Conservation (phyloP, 2,329 filamentous ascomycete species). For the Hypoxylon sp. region DNA sequence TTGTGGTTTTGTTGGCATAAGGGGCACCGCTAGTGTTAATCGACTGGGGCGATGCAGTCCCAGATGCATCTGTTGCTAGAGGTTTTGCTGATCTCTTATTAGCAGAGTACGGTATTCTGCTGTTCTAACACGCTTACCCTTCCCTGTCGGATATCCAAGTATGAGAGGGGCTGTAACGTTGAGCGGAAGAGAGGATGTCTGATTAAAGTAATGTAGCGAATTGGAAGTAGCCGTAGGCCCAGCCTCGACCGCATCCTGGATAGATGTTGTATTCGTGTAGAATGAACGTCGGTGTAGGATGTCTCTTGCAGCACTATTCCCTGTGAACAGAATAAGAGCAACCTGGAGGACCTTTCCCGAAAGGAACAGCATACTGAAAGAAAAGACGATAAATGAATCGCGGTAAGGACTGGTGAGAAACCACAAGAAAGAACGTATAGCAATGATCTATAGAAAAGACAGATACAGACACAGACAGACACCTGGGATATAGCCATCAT, state of each 20-base stretch:
- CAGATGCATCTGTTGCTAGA: background rate
- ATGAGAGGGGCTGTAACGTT: too few species aligned
- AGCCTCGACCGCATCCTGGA: too few species aligned
- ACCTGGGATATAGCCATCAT: too few species aligned
- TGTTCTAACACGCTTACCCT: too few species aligned
- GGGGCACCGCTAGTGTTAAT: too few species aligned
- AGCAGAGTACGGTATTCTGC: too few species aligned
- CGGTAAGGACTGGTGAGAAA: slow-evolving; percentile 23
- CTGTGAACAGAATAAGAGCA: slow-evolving; percentile 28
- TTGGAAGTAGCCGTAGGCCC: too few species aligned
- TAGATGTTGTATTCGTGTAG: slow-evolving; percentile 6
- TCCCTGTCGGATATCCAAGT: too few species aligned
- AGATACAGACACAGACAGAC: too few species aligned
- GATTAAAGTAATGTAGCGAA: too few species aligned
- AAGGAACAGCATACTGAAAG: slow-evolving; percentile 41
- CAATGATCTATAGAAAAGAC: slow-evolving; percentile 35
- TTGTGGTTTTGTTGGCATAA: slow-evolving; percentile 31
- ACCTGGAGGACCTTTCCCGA: slow-evolving; percentile 26
- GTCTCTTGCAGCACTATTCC: slow-evolving; percentile 23
- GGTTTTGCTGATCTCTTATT: slow-evolving; percentile 1
- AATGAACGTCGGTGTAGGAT: slow-evolving; percentile 13
- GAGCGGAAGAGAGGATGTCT: too few species aligned
- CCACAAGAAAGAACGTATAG: slow-evolving; percentile 27
- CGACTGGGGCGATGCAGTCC: slow-evolving; percentile 6
- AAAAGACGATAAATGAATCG: slow-evolving; percentile 15